Evolutionary conservation across 305 asterid species (phyloP).

Genomic region (Plantago rigida): DNA sequence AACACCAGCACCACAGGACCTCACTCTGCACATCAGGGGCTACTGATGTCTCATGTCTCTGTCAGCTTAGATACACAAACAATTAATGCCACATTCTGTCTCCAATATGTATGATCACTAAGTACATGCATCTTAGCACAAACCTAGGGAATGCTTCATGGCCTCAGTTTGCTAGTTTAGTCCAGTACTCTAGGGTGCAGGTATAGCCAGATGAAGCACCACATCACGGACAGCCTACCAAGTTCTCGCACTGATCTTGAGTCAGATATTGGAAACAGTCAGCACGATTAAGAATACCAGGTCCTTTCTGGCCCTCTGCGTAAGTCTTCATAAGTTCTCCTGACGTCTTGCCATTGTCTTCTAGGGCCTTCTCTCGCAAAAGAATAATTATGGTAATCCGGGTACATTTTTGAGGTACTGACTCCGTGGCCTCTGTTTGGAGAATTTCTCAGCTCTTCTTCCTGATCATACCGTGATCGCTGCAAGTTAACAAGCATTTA

Average conservation of each 20-base stretch:
- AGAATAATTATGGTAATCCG: slow-evolving; percentile 41
- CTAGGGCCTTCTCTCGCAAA: slow-evolving; percentile 45
- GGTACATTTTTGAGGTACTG: slow-evolving; percentile 30
- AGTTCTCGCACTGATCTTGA: slow-evolving; percentile 18
- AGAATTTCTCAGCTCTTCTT: slow-evolving; percentile 61
- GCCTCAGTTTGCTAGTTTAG: not conserved
- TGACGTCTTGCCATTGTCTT: slow-evolving; percentile 44
- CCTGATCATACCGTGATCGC: slow-evolving; percentile 73
- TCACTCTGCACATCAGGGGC: not conserved
- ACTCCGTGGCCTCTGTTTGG: slow-evolving; percentile 42
- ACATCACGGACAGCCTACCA: not conserved
- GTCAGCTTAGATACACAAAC: slow-evolving; percentile 11
- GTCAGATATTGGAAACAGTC: slow-evolving; percentile 7
- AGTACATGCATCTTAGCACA: slow-evolving; percentile 19
- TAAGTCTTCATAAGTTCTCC: slow-evolving; percentile 44
- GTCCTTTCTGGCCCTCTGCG: slow-evolving; percentile 42
- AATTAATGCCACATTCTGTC: slow-evolving; percentile 5
- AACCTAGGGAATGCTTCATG: slow-evolving; percentile 14
- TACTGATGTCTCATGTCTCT: slow-evolving; percentile 4
- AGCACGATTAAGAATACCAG: slow-evolving; percentile 37
- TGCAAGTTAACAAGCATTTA: slow-evolving; percentile 32
- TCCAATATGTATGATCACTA: not conserved
- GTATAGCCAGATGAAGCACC: not conserved
- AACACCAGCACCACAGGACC: slow-evolving; percentile 8
- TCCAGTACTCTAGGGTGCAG: not conserved